Evolutionary conservation across 164 flowering plant species (phyloP).

Genomic region (Chimonanthus salicifolius): DNA sequence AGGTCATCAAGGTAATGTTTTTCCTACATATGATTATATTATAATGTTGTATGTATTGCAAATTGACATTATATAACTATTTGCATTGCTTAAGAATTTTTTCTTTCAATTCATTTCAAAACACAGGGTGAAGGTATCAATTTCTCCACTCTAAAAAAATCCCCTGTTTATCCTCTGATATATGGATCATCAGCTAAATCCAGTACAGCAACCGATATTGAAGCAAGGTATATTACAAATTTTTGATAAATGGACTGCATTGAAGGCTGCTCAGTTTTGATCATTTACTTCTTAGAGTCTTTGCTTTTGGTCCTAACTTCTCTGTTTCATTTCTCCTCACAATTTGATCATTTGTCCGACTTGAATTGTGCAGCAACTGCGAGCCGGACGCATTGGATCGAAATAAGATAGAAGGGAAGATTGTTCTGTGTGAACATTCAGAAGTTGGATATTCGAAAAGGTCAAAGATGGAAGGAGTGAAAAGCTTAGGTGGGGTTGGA

Average conservation of each 20-base stretch:
- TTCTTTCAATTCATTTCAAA: no score
- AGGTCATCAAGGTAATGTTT: slow-evolving; percentile 41
- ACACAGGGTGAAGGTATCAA: slow-evolving; percentile 40
- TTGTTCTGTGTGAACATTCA: slow-evolving; percentile 48
- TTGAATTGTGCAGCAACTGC: slow-evolving; percentile 42
- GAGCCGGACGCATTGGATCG: slow-evolving; percentile 31
- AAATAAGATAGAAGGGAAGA: slow-evolving; percentile 49
- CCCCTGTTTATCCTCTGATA: slow-evolving; percentile 26
- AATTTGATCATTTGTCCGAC: not conserved
- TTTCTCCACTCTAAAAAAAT: slow-evolving; percentile 23
- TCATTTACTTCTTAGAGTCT: not conserved
- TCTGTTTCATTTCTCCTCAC: slow-evolving; percentile 12
- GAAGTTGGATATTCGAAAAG: slow-evolving; percentile 20
- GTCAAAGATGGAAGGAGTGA: slow-evolving; percentile 26
- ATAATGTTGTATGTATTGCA: no score
- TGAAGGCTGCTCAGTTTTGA: not conserved
- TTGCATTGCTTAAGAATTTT: no score
- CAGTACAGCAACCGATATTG: slow-evolving; percentile 13
- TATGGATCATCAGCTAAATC: slow-evolving; percentile 19
- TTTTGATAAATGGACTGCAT: not conserved
- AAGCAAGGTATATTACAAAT: slow-evolving; percentile 16
- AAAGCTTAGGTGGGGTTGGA: slow-evolving; percentile 49
- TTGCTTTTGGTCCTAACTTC: not conserved
- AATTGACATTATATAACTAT: no score
- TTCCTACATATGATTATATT: no score